Conservation (phyloP, 1,284 basidiomycete genomes). For the Pterula multifida region DNA sequence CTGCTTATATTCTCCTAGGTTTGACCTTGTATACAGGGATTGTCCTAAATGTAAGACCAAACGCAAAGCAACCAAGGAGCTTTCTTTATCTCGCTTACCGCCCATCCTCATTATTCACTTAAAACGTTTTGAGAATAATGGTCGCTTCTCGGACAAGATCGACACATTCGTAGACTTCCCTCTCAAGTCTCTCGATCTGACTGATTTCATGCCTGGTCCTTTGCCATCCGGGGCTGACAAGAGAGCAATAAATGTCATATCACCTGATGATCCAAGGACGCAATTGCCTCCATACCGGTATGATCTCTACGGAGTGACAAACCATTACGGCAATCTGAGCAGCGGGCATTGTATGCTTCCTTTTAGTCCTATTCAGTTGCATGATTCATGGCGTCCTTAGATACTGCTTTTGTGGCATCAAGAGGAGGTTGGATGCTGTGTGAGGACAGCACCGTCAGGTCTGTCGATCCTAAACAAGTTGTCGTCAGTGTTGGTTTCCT, state of each 20-base stretch:
- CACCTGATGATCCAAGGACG: slow-evolving; percentile 60
- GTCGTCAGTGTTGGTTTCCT: slow-evolving; percentile 45
- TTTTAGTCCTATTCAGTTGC: slow-evolving; percentile 1
- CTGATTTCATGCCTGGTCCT: slow-evolving; percentile 80
- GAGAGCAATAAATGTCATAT: slow-evolving; percentile 28
- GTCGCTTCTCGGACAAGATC: slow-evolving; percentile 91
- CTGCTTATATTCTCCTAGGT: neutral
- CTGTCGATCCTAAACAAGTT: slow-evolving; percentile 67
- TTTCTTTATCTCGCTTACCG: slow-evolving; percentile 88
- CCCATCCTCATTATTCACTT: slow-evolving; percentile 92
- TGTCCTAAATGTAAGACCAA: slow-evolving; percentile 87
- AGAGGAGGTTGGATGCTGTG: slow-evolving; percentile 78
- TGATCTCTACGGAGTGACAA: slow-evolving; percentile 83
- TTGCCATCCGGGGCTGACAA: slow-evolving; percentile 53
- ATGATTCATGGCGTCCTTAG: slow-evolving; percentile 25
- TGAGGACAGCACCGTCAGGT: slow-evolving; percentile 72
- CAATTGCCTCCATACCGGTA: slow-evolving; percentile 81
- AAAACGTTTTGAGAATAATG: slow-evolving; percentile 90
- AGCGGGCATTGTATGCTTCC: slow-evolving; percentile 79
- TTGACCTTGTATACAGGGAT: slow-evolving; percentile 42
- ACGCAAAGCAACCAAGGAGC: slow-evolving; percentile 71
- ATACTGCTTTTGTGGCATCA: slow-evolving; percentile 78
- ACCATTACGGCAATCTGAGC: slow-evolving; percentile 84
- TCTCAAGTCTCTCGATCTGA: slow-evolving; percentile 73
- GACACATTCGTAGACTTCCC: slow-evolving; percentile 90